Conservation (phyloP, 2,329 filamentous ascomycete species). For the Penicillium expansum region DNA sequence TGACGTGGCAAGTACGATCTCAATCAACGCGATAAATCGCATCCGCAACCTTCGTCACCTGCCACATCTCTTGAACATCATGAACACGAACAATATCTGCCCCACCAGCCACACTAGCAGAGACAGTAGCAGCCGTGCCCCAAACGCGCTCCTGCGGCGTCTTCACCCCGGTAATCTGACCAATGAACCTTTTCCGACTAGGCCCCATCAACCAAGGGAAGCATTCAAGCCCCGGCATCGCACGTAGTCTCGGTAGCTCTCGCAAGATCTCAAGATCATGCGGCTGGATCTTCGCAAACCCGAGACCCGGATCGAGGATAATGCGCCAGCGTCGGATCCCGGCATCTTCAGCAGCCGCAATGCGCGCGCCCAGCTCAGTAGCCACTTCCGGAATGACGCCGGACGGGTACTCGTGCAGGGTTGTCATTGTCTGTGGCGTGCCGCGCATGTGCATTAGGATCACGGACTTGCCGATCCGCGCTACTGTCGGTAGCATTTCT, state of each 20-base stretch:
- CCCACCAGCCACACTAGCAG: constrained; percentile 79
- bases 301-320: constrained; percentile 87
- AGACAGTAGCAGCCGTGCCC: constrained; percentile 86
- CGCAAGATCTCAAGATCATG: constrained; percentile 82
- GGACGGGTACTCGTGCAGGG: constrained; percentile 64
- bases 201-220: constrained; percentile 87
- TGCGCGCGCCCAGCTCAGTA: constrained; percentile 65
- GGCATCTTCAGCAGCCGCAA: constrained; percentile 72
- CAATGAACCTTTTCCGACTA: constrained; percentile 87
- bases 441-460: constrained; percentile 93
- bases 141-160: constrained; percentile 69
- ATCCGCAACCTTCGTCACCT: constrained; percentile 84
- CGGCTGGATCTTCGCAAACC: constrained; percentile 79
- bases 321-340: constrained; percentile 92
- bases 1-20: neutral
- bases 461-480: constrained; percentile 72
- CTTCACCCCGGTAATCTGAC: constrained; percentile 71
- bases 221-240: constrained; percentile 46
- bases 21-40: constrained; percentile 69
- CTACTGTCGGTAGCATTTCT: constrained; percentile 78
- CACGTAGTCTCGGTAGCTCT: constrained; percentile 61
- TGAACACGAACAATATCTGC: constrained; percentile 92
- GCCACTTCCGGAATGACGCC: constrained; percentile 66
- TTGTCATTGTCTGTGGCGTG: constrained; percentile 76
- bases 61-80: constrained; percentile 80